Base-by-base conservation (phyloP, 1,139 yeast genomes). In the Saccharomycopsis crataegensis region DNA sequence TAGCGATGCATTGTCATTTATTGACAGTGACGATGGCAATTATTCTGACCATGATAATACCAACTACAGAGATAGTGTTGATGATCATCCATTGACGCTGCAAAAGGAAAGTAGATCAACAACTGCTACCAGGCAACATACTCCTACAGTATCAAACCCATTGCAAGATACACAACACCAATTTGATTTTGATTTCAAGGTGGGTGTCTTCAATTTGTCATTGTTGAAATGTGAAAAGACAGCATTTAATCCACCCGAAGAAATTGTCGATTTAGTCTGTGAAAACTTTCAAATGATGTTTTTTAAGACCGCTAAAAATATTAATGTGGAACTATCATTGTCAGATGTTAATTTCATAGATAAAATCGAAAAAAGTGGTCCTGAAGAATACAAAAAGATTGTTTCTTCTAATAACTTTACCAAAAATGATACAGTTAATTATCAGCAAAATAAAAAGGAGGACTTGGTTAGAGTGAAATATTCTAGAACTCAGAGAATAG, bases 271-370 rank as follows among this genome's bases (percentile, higher is more conserved):
- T 60, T 65, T 93, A 53, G 69, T 83, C 36, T 85, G 96, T 32
- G 86, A 86, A 52, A 71, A 78, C 2, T 76, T 91, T 56, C 72
- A 71, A 33, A 68, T 93, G 45, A 71, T 73, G n/a, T 81, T 86
- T 59, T 79, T 70, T 66, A 83, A 76, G 59, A 83, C 86, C 1
- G 71, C 73, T 0, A 71, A 70, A 51, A 86, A 79, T 52, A 78
- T 90, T 84, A 77, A 78, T 59, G 78, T 91, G 11, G 82, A 84
- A 59, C 69, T 91, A 48, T 66, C 73, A 1, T 76, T 93, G 51
- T 76, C 78, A 12, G 88, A 86, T 52, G 72, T 93, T 38, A 77
- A 79, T 40, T 70, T 93, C 44, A 80, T 87, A 50, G 98, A 93
- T 65, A 82, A 79, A 64, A 80, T 90, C 52, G 94, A 85, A 59